Evolutionary conservation across 331 rosid species (phyloP), one percentile per base, ranked within the genome.

Genomic region (Rosa hybrid): DNA sequence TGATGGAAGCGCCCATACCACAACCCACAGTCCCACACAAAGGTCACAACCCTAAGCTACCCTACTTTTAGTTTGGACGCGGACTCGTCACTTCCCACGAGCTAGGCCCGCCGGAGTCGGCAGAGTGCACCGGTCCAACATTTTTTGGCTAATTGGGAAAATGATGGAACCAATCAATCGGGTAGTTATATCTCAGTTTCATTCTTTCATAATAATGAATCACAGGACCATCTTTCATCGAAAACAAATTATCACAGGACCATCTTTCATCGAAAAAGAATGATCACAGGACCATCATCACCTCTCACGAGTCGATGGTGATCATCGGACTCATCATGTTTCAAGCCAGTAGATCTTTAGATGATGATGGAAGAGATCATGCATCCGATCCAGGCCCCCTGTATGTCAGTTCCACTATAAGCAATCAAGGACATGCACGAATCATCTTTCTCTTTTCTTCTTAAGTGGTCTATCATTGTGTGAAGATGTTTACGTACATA

Each of bases 21-120:
- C 72, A 68, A 17, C 48, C 48, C 23, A 18, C 21, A 13, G 14
- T 8, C 48, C 48, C 23, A 18, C 21, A 13, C 13, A 14, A 27
- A 30, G 75, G 72, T 68, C 81, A 63, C 72, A 62, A 76, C 39
- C 73, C 82, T 70, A 65, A 8, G 38, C 65, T 59, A 14, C 68
- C 77, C 75, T 48, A 75, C 78, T 49, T 51, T 25, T 23, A 7
- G 21, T 44, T 59, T 7, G 48, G 65, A 70, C 6, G 74, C 21
- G 30, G 72, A 68, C 25, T 68, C 50, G 27, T 68, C 72, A 68
- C 49, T 39, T 4, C 50, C 42, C 56, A 12, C 39, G 39, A 70
- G 20, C 34, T 10, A 34, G 53, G 78, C 23, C 54, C 56, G 65
- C 73, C 75, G 82, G 77, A 39, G 64, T 71, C 23, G 70, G 44